Evolutionary conservation across 108 stramenopile genomes (phyloP).

Genomic region (Thalassiosira profunda): DNA sequence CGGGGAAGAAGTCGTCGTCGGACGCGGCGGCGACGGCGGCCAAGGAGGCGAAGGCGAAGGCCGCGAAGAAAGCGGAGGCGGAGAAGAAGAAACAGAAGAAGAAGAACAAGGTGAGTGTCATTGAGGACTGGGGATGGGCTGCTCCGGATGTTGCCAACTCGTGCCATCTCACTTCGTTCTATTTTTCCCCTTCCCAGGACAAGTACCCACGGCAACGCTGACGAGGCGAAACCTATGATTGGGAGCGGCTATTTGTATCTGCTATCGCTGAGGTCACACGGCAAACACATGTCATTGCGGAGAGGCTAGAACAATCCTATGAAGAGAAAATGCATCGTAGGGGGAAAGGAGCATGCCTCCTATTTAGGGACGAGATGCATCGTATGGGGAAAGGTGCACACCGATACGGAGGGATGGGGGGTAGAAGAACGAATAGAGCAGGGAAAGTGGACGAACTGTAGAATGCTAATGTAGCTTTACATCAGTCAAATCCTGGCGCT

Average conservation of each 20-base stretch:
- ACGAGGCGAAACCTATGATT: background rate
- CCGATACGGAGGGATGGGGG: background rate
- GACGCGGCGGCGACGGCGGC: slow-evolving; percentile 39
- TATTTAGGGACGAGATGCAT: too few relatives aligned
- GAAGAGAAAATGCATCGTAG: too few relatives aligned
- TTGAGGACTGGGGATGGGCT: background rate
- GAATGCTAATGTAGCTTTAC: too few relatives aligned
- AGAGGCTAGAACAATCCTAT: too few relatives aligned
- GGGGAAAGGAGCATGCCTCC: too few relatives aligned
- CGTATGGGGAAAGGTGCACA: too few relatives aligned
- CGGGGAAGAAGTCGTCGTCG: slow-evolving; percentile 25
- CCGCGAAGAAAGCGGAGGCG: slow-evolving; percentile 39
- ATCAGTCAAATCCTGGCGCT: too few relatives aligned
- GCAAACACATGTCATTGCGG: too few relatives aligned
- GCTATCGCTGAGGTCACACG: too few relatives aligned
- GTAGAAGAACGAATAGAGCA: background rate
- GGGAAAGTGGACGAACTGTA: too few relatives aligned
- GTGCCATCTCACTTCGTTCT: background rate
- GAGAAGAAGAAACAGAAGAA: slow-evolving; percentile 28
- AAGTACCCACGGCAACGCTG: slow-evolving; percentile 15
- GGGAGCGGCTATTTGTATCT: too few relatives aligned
- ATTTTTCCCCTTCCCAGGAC: background rate
- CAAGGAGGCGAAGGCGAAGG: slow-evolving; percentile 51
- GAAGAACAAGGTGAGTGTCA: slow-evolving; percentile 18
- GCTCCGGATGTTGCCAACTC: background rate